These are phyloP conservation scores for Posidonia australis DNA, from an alignment of 106 monocot genomes.

Conservation along the genomic window DNA sequence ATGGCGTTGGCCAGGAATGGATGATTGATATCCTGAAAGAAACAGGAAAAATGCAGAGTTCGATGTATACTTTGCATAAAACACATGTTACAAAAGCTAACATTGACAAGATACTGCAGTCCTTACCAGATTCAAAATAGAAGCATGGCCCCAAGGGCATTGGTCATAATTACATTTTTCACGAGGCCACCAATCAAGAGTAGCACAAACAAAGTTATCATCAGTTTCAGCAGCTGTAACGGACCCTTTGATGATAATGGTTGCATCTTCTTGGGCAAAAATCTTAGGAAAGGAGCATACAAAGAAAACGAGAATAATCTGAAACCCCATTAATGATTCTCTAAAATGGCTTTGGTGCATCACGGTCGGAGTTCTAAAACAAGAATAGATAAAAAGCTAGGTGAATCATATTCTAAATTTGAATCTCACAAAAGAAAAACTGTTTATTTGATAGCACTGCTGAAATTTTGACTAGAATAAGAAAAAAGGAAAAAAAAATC, in stretches of 20 bases:
- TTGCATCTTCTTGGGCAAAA: slow-evolving; percentile 30
- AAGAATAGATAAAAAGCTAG: background rate
- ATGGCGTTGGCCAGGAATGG: slow-evolving; percentile 29
- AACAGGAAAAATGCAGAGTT: background rate
- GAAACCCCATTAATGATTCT: slow-evolving; percentile 21
- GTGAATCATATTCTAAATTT: background rate
- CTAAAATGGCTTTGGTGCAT: background rate
- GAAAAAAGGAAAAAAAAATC: background rate
- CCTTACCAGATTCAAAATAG: slow-evolving; percentile 30
- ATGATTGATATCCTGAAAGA: slow-evolving; percentile 28
- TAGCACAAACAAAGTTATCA: slow-evolving; percentile 70
- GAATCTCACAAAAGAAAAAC: too few relatives aligned
- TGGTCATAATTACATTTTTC: slow-evolving; percentile 76
- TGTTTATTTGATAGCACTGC: too few relatives aligned
- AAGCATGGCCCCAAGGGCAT: slow-evolving; percentile 85
- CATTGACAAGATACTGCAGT: background rate
- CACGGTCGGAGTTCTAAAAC: background rate
- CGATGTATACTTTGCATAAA: background rate
- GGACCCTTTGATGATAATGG: slow-evolving; percentile 39
- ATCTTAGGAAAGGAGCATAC: slow-evolving; percentile 26
- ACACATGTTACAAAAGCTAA: background rate
- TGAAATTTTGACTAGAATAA: background rate
- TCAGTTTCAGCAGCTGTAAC: slow-evolving; percentile 41
- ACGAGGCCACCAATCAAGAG: slow-evolving; percentile 97
- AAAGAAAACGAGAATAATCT: slow-evolving; percentile 34